Evolutionary conservation across 2,329 filamentous ascomycete species (phyloP), one percentile per base, ranked within the genome.

Genomic region (Ilyonectria destructans): DNA sequence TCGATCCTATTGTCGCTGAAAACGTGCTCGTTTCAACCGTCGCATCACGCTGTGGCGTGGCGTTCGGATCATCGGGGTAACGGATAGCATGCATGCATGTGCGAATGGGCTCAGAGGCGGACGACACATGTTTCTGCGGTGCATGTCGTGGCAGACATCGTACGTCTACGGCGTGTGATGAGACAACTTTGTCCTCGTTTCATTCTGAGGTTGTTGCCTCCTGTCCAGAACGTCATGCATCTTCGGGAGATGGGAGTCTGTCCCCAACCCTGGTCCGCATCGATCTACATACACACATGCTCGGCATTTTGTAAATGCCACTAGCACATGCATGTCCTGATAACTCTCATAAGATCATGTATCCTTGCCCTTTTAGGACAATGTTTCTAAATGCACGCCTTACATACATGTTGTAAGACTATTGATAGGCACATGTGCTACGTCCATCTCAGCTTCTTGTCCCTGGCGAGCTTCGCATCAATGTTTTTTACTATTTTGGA

Each of bases 41-140:
- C 37, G 10, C 37, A 56, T n/a, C 51, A 19, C n/a, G 29, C 45
- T n/a, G 33, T 40, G 17, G 29, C 33, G 33, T 40, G 17, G 29
- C 33, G 21, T 46, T 43, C 37, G 58, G 52, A 15, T 46, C 19
- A 29, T 62, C 59, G 59, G 59, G 29, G 59, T 19, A 62, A 62
- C 59, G 59, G 51, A 56, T 33, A 37, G 12, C 15, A 13, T 40
- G 6, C 33, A 52, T 46, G 48, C 58, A 61, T 35, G 58, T 54
- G 49, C 48, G 26, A 54, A 62, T 62, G 49, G 51, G 37, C 49
- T 62, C 51, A 62, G 49, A 23, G 13, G 13, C 12, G 35, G 29
- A 17, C 7, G 12, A 43, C 15, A 2, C 40, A 43, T 52, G 26
- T 33, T n/a, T 19, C 43, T 31, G 35, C 21, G 15, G 13, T 33